phyloP scores from a whole-genome alignment of 1,284 basidiomycete species.

The Ceratobasidium sp. region DNA sequence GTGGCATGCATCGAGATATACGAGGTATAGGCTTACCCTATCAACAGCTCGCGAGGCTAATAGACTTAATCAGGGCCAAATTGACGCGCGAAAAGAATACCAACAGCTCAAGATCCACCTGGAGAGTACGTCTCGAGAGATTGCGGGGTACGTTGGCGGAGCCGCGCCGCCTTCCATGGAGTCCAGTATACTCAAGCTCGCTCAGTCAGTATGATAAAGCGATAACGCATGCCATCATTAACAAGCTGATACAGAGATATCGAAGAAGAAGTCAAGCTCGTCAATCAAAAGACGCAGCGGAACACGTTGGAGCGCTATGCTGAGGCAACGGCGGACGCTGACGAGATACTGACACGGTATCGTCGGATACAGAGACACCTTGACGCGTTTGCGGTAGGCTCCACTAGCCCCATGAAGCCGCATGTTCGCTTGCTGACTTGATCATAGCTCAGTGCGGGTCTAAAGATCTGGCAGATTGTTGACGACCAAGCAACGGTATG shows the following conservation, averaged over 20 bases:
- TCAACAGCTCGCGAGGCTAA: background rate
- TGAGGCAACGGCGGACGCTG: background rate
- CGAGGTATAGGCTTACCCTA: background rate
- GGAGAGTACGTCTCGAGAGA: no score
- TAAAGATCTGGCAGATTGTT: background rate
- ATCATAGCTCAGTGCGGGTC: background rate
- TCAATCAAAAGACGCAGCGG: background rate
- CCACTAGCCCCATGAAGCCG: background rate
- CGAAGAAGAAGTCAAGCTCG: background rate
- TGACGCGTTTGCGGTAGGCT: background rate
- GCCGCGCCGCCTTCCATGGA: background rate
- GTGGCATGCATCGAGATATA: background rate
- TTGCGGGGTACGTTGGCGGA: background rate
- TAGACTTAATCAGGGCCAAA: no score
- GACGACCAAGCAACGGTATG: background rate
- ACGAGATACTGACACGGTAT: conserved; percentile 14
- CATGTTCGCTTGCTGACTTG: background rate
- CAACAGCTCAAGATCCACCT: no score
- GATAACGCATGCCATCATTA: background rate
- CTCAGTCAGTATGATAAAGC: background rate
- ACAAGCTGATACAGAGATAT: background rate
- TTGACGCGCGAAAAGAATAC: no score
- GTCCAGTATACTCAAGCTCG: background rate
- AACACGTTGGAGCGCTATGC: background rate
- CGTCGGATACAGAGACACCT: conserved; percentile 9